These are phyloP conservation scores for Geranomyces michiganensis DNA, from an alignment of 192 early-diverging fungal species.

Conservation along the genomic window DNA sequence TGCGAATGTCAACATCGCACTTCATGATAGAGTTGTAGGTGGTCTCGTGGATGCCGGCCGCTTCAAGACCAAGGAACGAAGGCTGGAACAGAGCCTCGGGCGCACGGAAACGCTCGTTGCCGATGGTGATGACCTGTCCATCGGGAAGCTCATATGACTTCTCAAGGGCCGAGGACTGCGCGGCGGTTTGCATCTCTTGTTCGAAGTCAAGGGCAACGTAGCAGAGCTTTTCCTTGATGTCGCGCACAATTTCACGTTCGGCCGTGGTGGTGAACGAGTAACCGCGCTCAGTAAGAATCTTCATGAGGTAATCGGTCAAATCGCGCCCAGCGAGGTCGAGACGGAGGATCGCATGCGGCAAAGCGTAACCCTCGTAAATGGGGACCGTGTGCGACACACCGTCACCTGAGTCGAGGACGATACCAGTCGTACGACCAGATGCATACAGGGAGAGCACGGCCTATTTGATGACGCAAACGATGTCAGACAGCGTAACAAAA, in stretches of 20 bases:
- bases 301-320: conserved; percentile 92
- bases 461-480: background rate
- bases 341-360: conserved; percentile 96
- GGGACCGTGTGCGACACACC: conserved; percentile 98
- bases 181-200: conserved; percentile 95
- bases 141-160: conserved; percentile 99
- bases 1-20: conserved; percentile 96
- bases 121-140: conserved; percentile 97
- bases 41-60: conserved; percentile 94
- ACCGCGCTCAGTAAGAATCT: conserved; percentile 93
- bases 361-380: conserved; percentile 95
- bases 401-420: conserved; percentile 97
- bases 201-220: conserved; percentile 98
- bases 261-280: conserved; percentile 94
- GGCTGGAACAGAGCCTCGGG: conserved; percentile 99
- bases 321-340: conserved; percentile 97
- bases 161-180: conserved; percentile 88
- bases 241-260: conserved; percentile 97
- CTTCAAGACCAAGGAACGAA: conserved; percentile 85
- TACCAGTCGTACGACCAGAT: conserved; percentile 97
- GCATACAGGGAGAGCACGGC: conserved; percentile 96
- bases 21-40: conserved; percentile 97
- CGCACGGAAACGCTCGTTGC: conserved; percentile 97
- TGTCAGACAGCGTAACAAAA: background rate
- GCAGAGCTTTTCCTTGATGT: conserved; percentile 99